Conservation (phyloP, 306 rosid species). For the Acacia crassicarpa region DNA sequence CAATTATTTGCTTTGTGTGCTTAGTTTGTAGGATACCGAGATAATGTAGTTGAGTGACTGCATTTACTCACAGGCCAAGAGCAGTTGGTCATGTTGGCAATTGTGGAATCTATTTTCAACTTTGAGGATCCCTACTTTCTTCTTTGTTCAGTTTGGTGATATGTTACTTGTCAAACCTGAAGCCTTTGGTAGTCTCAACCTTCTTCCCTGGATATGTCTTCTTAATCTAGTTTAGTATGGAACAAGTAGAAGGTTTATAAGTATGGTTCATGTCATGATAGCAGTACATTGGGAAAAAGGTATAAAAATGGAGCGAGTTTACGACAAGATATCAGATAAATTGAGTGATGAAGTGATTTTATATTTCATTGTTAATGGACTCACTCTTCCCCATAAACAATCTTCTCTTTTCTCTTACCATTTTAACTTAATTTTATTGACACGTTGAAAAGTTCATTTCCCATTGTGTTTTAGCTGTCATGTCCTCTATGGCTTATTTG, state of each 20-base stretch:
- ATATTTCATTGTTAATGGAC: not conserved
- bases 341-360: not conserved
- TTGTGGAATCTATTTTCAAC: not conserved
- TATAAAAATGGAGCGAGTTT: not conserved
- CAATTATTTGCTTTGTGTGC: not conserved
- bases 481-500: not conserved
- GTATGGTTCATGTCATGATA: not conserved
- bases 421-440: not conserved
- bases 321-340: not conserved
- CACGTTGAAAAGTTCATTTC: not conserved
- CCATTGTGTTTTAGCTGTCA: not conserved
- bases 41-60: not conserved
- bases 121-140: not conserved
- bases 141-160: conserved; percentile 20
- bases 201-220: conserved; percentile 6
- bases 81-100: not conserved
- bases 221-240: not conserved
- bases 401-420: not conserved
- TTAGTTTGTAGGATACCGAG: not conserved
- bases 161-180: not conserved
- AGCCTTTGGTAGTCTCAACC: not conserved
- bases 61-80: conserved; percentile 2
- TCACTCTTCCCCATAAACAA: not conserved
- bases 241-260: not conserved
- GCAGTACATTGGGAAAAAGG: not conserved